phyloP scores from a whole-genome alignment of 2,329 filamentous ascomycete species.

The Juglanconis sp. region DNA sequence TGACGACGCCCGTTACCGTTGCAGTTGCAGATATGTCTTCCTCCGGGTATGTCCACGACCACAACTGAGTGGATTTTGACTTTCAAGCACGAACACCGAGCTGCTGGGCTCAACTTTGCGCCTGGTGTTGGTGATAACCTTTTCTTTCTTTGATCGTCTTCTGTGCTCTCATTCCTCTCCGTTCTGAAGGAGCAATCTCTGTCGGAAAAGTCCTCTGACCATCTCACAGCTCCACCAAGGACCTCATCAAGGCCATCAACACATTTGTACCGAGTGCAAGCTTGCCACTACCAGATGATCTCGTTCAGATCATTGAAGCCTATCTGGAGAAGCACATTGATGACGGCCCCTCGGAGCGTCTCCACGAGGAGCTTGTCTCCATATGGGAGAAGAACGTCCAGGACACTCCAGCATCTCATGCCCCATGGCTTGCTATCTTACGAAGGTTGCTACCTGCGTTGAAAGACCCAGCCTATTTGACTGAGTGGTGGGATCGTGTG shows the following conservation, averaged over 20 bases:
- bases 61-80: background rate
- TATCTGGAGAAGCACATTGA: slow-evolving; percentile 71
- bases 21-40: slow-evolving; percentile 11
- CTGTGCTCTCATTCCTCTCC: too few species aligned
- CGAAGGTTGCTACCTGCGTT: slow-evolving; percentile 63
- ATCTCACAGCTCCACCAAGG: slow-evolving; percentile 52
- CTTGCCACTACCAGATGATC: slow-evolving; percentile 64
- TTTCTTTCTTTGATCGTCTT: background rate
- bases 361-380: slow-evolving; percentile 68
- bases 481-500: slow-evolving; percentile 70
- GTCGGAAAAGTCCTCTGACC: slow-evolving; percentile 6
- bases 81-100: background rate
- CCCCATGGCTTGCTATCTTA: slow-evolving; percentile 67
- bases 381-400: slow-evolving; percentile 65
- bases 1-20: background rate
- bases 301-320: slow-evolving; percentile 57
- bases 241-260: slow-evolving; percentile 56
- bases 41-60: slow-evolving; percentile 13
- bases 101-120: background rate
- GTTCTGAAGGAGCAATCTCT: background rate
- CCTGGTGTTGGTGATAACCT: background rate
- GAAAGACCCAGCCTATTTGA: slow-evolving; percentile 57
- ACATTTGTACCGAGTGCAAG: slow-evolving; percentile 46
- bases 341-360: slow-evolving; percentile 64
- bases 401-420: slow-evolving; percentile 53